phyloP scores from a whole-genome alignment of 1,139 yeast genomes.

The Zygoascus hellenicus region DNA sequence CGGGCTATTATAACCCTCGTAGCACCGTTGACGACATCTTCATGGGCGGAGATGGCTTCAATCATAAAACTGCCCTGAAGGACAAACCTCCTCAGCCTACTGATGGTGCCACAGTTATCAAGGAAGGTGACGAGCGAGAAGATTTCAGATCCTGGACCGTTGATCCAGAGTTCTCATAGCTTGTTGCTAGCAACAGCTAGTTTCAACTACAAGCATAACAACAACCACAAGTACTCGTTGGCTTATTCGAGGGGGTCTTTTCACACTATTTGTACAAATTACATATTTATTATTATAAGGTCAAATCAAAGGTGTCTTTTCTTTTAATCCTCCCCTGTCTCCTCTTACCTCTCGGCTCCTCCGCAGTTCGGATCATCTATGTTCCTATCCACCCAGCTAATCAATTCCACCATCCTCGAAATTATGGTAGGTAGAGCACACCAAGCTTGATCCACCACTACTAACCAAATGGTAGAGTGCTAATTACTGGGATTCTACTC shows the following conservation, averaged over 20 bases:
- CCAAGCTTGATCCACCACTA: neutral
- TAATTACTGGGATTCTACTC: constrained; percentile 65
- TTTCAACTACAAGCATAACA: too few species aligned
- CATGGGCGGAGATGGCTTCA: constrained; percentile 62
- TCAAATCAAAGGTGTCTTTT: too few species aligned
- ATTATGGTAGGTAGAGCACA: neutral
- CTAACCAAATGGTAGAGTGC: constrained; percentile 37
- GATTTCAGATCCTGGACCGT: constrained; percentile 21
- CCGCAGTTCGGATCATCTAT: too few species aligned
- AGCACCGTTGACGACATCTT: constrained; percentile 73
- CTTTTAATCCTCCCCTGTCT: too few species aligned
- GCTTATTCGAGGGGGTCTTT: too few species aligned
- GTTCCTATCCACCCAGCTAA: too few species aligned
- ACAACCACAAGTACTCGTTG: too few species aligned
- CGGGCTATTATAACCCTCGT: constrained; percentile 67
- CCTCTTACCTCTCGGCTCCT: too few species aligned
- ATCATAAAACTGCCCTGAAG: constrained; percentile 12
- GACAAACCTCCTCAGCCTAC: neutral
- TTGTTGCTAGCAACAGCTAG: too few species aligned
- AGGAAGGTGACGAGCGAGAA: constrained; percentile 21
- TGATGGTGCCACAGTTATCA: constrained; percentile 12
- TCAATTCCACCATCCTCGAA: too few species aligned
- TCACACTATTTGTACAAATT: too few species aligned
- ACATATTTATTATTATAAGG: too few species aligned
- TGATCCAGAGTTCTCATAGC: neutral